Percentiles rank a stretch among this genome's conserved stretches.
phyloP scores from a whole-genome alignment of 129 eudicot species.

The Lactuca sativa region DNA sequence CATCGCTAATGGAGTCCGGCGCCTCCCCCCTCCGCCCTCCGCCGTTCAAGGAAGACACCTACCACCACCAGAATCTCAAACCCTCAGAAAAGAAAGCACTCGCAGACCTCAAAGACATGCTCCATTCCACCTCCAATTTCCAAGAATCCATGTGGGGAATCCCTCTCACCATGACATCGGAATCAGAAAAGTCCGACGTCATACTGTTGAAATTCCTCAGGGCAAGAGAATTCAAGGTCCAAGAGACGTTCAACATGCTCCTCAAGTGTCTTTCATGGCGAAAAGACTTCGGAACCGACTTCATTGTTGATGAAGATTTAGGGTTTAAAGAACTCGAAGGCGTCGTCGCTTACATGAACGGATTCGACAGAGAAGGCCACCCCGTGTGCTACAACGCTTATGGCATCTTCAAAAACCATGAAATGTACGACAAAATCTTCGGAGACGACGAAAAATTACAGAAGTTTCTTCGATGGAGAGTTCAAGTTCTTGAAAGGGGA shows the following conservation, averaged over 20 bases:
- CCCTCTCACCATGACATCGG: slow-evolving; percentile 45
- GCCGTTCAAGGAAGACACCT: slow-evolving; percentile 14
- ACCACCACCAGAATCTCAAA: slow-evolving; percentile 15
- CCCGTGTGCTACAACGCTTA: slow-evolving; percentile 69
- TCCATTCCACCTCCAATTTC: not conserved
- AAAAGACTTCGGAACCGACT: slow-evolving; percentile 50
- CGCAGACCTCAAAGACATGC: not conserved
- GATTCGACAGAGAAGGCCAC: slow-evolving; percentile 56
- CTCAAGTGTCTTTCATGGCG: slow-evolving; percentile 64
- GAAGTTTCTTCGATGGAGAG: slow-evolving; percentile 67
- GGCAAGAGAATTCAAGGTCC: slow-evolving; percentile 71
- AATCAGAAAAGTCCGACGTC: slow-evolving; percentile 47
- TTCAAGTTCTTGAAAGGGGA: slow-evolving; percentile 71
- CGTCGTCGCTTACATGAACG: slow-evolving; percentile 55
- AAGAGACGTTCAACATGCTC: slow-evolving; percentile 65
- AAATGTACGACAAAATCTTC: slow-evolving; percentile 43
- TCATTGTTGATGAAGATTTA: slow-evolving; percentile 53
- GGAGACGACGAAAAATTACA: slow-evolving; percentile 52
- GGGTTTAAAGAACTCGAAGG: slow-evolving; percentile 18
- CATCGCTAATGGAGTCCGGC: slow-evolving; percentile 6
- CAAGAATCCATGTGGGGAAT: slow-evolving; percentile 60
- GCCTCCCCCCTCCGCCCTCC: slow-evolving; percentile 1
- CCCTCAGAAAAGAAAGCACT: slow-evolving; percentile 10
- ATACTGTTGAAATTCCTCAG: slow-evolving; percentile 61
- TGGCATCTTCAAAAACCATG: slow-evolving; percentile 48